Base-by-base conservation (phyloP, 345 rosid species). In the Chamaenerion angustifolium region DNA sequence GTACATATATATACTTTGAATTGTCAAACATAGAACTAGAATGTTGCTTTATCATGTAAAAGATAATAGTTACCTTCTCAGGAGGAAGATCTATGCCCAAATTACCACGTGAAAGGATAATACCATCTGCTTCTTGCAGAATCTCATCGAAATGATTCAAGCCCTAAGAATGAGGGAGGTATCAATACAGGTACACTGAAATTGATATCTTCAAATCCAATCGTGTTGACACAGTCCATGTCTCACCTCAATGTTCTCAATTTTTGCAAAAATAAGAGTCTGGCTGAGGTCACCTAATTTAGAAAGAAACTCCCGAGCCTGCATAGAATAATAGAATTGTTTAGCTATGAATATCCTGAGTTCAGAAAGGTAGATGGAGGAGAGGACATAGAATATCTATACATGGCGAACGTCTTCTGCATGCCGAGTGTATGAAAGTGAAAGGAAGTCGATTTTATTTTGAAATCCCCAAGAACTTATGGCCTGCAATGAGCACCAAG, bases 61-160 rank as follows among this genome's bases (percentile, higher is more conserved):
- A 49, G 19, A 27, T 35, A 48, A 68, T 19, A 59, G 53, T 44
- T 47, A 87, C 96, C 96, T 87, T 92, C 71, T 92, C 98, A 16
- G 98, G 95, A 23, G 98, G 98, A 51, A 92, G 83, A 82, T 87
- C 98, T 25, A 92, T 80, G 45, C 98, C 96, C 82, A 87, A 70
- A 69, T 87, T 92, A 12, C 98, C 98, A 68, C 96, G 89, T 42
- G 98, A 92, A 65, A 92, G 96, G 43, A 92, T 92, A 59, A 92
- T 92, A 11, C 98, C 98, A 73, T 87, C 96, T 52, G 98, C 96
- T 77, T 75, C 98, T 82, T 78, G 88, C 61, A 92, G 80, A 68
- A 92, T 92, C 75, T 92, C 98, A 61, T 92, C 98, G 64, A 92
- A 92, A 71, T 92, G 96, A 56, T 78, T 80, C 55, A 87, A 69